Percentiles rank a stretch among this genome's conserved stretches.
Conservation (phyloP, 345 rosid genomes). For the Psidium friedrichsthalianum region DNA sequence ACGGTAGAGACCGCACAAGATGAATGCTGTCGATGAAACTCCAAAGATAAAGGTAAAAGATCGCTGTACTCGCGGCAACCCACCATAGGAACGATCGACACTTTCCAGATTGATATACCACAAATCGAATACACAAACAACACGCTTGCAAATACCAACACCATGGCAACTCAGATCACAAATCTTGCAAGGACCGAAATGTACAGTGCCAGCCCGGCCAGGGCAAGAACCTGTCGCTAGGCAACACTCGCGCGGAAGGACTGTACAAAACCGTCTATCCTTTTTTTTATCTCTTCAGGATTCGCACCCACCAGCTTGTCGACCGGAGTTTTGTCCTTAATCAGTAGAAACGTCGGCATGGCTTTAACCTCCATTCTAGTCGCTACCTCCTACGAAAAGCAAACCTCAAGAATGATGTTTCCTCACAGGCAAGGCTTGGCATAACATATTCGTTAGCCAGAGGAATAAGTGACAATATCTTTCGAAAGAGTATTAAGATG, state of each 20-base stretch:
- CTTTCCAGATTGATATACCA: background rate
- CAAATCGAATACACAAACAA: background rate
- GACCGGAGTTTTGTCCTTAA: conserved; percentile 44
- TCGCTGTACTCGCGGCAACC: background rate
- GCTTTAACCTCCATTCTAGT: conserved; percentile 58
- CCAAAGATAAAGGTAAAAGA: background rate
- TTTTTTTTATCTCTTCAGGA: conserved; percentile 80
- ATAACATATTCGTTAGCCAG: background rate
- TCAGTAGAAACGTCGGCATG: conserved; percentile 85
- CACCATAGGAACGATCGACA: background rate
- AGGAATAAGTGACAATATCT: background rate
- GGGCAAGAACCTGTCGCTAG: background rate
- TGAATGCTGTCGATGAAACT: background rate
- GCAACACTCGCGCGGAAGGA: conserved; percentile 27
- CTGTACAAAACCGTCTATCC: conserved; percentile 56
- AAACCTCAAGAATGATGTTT: conserved; percentile 1
- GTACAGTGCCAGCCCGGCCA: background rate
- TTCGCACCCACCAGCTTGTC: conserved; percentile 90
- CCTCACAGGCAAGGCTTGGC: background rate
- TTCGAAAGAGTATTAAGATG: background rate
- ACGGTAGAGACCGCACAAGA: background rate
- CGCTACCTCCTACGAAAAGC: conserved; percentile 55
- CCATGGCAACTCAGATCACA: background rate
- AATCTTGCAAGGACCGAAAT: background rate
- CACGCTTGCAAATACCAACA: background rate